Evolutionary conservation across 2,329 filamentous ascomycete species (phyloP).

Genomic region (Aspergillus neotritici): DNA sequence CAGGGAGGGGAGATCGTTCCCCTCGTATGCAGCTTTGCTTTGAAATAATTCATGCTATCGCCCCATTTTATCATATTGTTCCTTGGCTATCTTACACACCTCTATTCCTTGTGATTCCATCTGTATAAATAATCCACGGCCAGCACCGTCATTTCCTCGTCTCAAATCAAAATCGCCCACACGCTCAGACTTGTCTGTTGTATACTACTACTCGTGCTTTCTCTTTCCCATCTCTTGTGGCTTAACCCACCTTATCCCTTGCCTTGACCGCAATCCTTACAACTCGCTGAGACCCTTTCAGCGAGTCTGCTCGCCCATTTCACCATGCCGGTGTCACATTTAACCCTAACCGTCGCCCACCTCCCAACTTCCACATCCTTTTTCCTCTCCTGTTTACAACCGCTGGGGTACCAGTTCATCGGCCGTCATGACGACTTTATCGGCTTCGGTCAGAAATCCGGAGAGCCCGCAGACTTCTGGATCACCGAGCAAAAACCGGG

Average conservation of each 20-base stretch:
- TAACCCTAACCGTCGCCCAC: conserved; percentile 66
- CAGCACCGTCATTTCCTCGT: no score
- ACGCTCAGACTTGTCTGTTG: not conserved
- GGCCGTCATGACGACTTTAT: conserved; percentile 57
- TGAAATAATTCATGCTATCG: conserved; percentile 11
- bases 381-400: conserved; percentile 72
- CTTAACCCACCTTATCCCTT: not conserved
- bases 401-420: conserved; percentile 69
- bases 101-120: not conserved
- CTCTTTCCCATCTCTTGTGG: not conserved
- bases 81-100: conserved; percentile 3
- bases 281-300: conserved; percentile 11
- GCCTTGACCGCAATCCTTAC: not conserved
- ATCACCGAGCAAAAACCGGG: conserved; percentile 56
- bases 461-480: conserved; percentile 55
- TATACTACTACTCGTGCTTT: not conserved
- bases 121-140: not conserved
- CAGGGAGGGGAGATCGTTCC: conserved; percentile 2
- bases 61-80: conserved; percentile 4
- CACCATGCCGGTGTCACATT: conserved; percentile 57
- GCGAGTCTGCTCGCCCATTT: conserved; percentile 7
- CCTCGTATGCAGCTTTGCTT: conserved; percentile 1
- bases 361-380: conserved; percentile 76
- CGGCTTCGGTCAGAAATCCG: conserved; percentile 54
- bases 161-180: no score